Conservation (phyloP, 768 basidiomycete genomes). For the Boletus barrowsii region DNA sequence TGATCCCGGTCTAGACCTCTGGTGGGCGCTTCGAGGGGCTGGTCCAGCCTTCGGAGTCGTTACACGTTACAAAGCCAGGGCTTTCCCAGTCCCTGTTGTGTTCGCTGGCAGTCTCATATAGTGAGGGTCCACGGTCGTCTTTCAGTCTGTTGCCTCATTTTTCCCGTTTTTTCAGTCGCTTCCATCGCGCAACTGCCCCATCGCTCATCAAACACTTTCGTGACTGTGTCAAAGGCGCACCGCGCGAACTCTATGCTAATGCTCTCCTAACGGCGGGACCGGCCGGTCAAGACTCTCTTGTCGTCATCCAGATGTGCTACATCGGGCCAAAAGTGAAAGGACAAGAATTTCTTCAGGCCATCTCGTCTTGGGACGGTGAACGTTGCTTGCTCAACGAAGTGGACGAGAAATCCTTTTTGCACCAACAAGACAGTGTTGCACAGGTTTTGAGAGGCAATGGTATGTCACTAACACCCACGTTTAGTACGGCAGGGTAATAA, state of each 20-base stretch:
- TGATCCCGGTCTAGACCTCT: conserved; percentile 54
- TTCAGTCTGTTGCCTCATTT: neutral
- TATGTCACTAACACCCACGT: conserved; percentile 27
- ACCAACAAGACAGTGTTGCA: conserved; percentile 89
- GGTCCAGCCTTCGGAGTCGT: conserved; percentile 82
- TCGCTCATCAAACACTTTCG: conserved; percentile 90
- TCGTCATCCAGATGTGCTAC: conserved; percentile 92
- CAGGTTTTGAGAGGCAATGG: conserved; percentile 86
- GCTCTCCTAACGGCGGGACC: conserved; percentile 89
- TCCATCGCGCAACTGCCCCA: conserved; percentile 81
- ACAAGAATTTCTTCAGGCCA: conserved; percentile 75
- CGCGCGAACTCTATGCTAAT: conserved; percentile 86
- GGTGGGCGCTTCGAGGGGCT: conserved; percentile 85
- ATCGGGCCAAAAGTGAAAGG: conserved; percentile 72
- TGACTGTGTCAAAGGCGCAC: conserved; percentile 88
- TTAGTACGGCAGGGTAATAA: neutral
- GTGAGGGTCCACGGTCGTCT: conserved; percentile 43
- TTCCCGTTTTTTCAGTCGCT: conserved; percentile 53
- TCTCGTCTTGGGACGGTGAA: conserved; percentile 89
- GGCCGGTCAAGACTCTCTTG: conserved; percentile 75
- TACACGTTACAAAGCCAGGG: conserved; percentile 86
- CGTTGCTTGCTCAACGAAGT: conserved; percentile 86
- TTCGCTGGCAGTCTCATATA: conserved; percentile 93
- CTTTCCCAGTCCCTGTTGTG: conserved; percentile 85
- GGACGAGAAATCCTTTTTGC: conserved; percentile 82